phyloP scores from a whole-genome alignment of 805 yeast genomes.

The Candida coquimbonensis region DNA sequence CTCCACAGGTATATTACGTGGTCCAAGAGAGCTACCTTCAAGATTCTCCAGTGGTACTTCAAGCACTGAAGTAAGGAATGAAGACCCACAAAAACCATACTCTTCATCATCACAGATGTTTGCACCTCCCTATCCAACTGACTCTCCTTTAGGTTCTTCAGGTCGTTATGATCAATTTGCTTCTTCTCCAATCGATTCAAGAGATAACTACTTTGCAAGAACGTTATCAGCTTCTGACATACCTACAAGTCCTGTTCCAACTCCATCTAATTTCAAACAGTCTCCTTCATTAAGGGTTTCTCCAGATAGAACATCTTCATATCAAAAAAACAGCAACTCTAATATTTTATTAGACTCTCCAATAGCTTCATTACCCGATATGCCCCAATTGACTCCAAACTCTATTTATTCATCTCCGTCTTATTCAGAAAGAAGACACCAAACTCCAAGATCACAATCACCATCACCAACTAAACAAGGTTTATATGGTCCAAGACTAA shows the following conservation, averaged over 20 bases:
- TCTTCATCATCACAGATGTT: not conserved
- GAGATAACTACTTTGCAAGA: slow-evolving; percentile 1
- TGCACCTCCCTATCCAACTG: slow-evolving; percentile 3
- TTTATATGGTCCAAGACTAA: slow-evolving; percentile 19
- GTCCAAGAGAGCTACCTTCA: slow-evolving; percentile 19
- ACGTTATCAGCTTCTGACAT: not conserved
- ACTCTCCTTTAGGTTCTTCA: not conserved
- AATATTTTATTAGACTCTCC: slow-evolving; percentile 4
- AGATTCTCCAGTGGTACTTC: slow-evolving; percentile 4
- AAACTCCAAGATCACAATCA: slow-evolving; percentile 1
- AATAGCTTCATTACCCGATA: slow-evolving; percentile 18
- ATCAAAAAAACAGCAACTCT: not conserved
- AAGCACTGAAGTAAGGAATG: not conserved
- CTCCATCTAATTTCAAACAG: not conserved
- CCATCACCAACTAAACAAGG: slow-evolving; percentile 16
- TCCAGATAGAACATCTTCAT: slow-evolving; percentile 3
- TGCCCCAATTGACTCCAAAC: slow-evolving; percentile 14
- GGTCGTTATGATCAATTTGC: slow-evolving; percentile 7
- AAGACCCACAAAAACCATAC: not conserved
- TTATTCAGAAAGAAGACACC: not conserved
- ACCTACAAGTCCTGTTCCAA: not conserved
- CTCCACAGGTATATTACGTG: slow-evolving; percentile 7
- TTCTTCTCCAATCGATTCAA: slow-evolving; percentile 6
- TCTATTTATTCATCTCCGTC: slow-evolving; percentile 1
- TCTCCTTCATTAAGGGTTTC: slow-evolving; percentile 5